Evolutionary conservation across 1,139 yeast species (phyloP).

Genomic region (Pneumocystis oryctolagi): DNA sequence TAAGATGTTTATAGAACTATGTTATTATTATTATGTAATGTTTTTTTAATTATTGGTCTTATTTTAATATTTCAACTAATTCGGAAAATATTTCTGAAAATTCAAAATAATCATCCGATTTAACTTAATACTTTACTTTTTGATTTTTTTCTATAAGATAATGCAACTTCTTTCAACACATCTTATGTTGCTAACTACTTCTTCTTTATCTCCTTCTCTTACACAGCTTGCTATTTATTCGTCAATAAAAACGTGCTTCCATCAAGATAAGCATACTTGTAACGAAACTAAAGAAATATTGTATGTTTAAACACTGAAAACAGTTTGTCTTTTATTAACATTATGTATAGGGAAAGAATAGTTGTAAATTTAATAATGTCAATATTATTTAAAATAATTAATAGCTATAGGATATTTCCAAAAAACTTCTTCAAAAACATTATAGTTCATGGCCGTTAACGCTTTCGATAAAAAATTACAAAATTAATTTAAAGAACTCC

Average conservation of each 20-base stretch:
- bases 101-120: neutral
- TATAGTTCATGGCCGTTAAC: neutral
- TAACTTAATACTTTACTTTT: neutral
- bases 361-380: neutral
- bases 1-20: neutral
- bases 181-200: neutral
- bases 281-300: neutral
- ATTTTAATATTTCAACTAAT: neutral
- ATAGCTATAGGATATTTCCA: neutral
- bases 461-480: neutral
- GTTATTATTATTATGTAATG: neutral
- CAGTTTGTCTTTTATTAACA: neutral
- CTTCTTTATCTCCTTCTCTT: neutral
- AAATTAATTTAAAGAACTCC: neutral
- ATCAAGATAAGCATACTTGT: neutral
- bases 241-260: neutral
- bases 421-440: neutral
- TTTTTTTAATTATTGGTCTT: neutral
- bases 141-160: neutral
- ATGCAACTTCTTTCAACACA: neutral
- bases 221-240: neutral
- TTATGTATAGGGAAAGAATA: neutral
- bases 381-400: neutral
- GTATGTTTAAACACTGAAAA: neutral
- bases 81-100: neutral